Evolutionary conservation across 1,284 basidiomycete genomes (phyloP).

Genomic region (Nidula niveotomentosa): DNA sequence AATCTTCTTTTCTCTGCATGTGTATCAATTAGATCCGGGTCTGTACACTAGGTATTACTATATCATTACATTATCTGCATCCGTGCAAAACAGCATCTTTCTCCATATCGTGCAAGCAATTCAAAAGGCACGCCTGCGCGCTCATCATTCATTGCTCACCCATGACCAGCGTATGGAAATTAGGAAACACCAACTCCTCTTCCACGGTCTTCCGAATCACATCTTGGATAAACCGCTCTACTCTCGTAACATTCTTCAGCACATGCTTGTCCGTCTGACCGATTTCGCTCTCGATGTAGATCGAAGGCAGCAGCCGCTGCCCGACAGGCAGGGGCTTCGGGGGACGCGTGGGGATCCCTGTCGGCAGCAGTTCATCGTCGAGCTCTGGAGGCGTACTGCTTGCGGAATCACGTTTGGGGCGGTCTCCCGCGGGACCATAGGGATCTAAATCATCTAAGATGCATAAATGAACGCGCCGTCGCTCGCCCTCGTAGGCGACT

Average conservation of each 20-base stretch:
- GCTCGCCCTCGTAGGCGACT: slow-evolving; percentile 87
- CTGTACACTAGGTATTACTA: slow-evolving; percentile 5
- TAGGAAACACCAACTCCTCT: slow-evolving; percentile 92
- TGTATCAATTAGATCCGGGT: slow-evolving; percentile 12
- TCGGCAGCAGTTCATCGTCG: slow-evolving; percentile 34
- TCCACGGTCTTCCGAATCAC: slow-evolving; percentile 93
- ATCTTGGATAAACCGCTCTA: slow-evolving; percentile 95
- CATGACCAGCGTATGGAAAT: slow-evolving; percentile 84
- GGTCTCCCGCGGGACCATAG: slow-evolving; percentile 64
- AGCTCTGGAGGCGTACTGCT: slow-evolving; percentile 36
- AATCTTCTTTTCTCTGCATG: neutral
- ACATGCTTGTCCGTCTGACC: slow-evolving; percentile 97
- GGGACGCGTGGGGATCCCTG: slow-evolving; percentile 26
- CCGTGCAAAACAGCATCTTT: neutral
- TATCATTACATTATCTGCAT: slow-evolving; percentile 6
- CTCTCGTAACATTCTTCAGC: slow-evolving; percentile 93
- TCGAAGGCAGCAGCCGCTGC: slow-evolving; percentile 84
- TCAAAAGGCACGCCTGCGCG: neutral
- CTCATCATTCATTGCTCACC: slow-evolving; percentile 33
- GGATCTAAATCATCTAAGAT: slow-evolving; percentile 86
- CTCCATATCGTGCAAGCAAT: neutral
- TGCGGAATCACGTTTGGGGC: slow-evolving; percentile 44
- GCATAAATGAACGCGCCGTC: slow-evolving; percentile 82
- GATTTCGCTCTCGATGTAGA: slow-evolving; percentile 95
- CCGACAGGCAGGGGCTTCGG: slow-evolving; percentile 76